Percentiles rank a stretch among this genome's conserved stretches.
Evolutionary conservation across 2,329 filamentous ascomycete genomes (phyloP).

Genomic region (Fusarium tuaranense): DNA sequence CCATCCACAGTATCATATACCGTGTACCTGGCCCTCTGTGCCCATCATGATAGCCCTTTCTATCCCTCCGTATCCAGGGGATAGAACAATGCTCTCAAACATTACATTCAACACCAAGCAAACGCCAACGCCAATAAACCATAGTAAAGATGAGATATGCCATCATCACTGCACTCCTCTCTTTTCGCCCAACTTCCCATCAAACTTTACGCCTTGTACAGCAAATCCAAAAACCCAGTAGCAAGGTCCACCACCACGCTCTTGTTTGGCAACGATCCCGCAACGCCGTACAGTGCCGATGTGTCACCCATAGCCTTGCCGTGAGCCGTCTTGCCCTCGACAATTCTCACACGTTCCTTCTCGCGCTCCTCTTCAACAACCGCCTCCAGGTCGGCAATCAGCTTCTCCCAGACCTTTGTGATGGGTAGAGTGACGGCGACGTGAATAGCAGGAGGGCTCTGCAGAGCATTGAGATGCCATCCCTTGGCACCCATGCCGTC

Average conservation of each 20-base stretch:
- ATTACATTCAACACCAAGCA: slow-evolving; percentile 4
- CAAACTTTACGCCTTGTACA: slow-evolving; percentile 81
- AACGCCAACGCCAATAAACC: slow-evolving; percentile 26
- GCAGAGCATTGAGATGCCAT: slow-evolving; percentile 96
- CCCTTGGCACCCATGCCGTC: slow-evolving; percentile 87
- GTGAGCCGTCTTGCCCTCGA: slow-evolving; percentile 74
- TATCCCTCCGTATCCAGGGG: neutral
- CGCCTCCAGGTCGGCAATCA: slow-evolving; percentile 78
- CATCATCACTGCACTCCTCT: slow-evolving; percentile 3
- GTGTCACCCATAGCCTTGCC: slow-evolving; percentile 81
- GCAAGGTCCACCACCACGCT: slow-evolving; percentile 92
- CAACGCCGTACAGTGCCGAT: slow-evolving; percentile 92
- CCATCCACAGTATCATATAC: neutral
- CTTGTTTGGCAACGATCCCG: slow-evolving; percentile 95
- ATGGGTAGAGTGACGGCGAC: slow-evolving; percentile 93
- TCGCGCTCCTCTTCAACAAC: slow-evolving; percentile 80
- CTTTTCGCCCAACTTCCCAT: neutral
- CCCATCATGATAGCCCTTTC: neutral
- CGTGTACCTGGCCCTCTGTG: neutral
- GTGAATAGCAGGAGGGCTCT: slow-evolving; percentile 92
- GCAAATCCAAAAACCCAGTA: slow-evolving; percentile 88
- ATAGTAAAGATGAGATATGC: slow-evolving; percentile 11
- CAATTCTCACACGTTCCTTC: slow-evolving; percentile 79
- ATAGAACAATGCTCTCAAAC: neutral
- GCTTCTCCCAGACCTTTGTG: slow-evolving; percentile 80